These are phyloP conservation scores for Diaporthe velutina DNA, from an alignment of 2,329 filamentous ascomycete genomes.

Conservation along the genomic window DNA sequence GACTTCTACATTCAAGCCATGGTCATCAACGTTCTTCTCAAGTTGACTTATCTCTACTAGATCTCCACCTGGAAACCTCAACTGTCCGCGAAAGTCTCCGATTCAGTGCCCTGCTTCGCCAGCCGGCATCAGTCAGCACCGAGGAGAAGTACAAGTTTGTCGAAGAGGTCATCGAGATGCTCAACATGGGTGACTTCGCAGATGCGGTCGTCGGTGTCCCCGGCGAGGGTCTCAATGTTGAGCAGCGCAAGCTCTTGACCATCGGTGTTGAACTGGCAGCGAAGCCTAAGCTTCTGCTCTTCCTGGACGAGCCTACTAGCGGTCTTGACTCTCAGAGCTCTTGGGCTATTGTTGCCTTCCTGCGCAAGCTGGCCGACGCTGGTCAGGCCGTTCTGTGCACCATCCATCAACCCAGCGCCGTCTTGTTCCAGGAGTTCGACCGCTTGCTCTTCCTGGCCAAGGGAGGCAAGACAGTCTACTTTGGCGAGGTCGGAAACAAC, in stretches of 20 bases:
- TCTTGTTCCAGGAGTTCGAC: slow-evolving; percentile 69
- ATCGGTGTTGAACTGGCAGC: slow-evolving; percentile 72
- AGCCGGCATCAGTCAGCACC: slow-evolving; percentile 65
- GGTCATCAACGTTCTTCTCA: accelerated
- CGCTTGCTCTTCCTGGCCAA: slow-evolving; percentile 73
- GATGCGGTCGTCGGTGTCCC: slow-evolving; percentile 75
- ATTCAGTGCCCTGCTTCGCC: slow-evolving; percentile 70
- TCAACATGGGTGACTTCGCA: slow-evolving; percentile 76
- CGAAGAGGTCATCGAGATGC: slow-evolving; percentile 74
- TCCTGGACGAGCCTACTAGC: slow-evolving; percentile 72
- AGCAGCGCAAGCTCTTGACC: slow-evolving; percentile 72
- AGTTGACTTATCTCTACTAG: slow-evolving; percentile 44
- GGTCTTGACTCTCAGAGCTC: slow-evolving; percentile 75
- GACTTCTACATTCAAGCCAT: background rate
- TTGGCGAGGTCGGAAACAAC: slow-evolving; percentile 74
- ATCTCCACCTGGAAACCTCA: slow-evolving; percentile 68
- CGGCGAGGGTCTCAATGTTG: slow-evolving; percentile 71
- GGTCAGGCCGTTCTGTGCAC: slow-evolving; percentile 68
- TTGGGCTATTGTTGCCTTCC: slow-evolving; percentile 73
- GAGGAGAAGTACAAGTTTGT: slow-evolving; percentile 73
- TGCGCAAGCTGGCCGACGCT: slow-evolving; percentile 70
- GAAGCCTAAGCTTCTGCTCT: slow-evolving; percentile 70
- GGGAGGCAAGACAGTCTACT: slow-evolving; percentile 77
- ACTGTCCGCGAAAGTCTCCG: slow-evolving; percentile 67
- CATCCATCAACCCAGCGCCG: slow-evolving; percentile 67